Evolutionary conservation across 306 rosid species (phyloP), one percentile per base, ranked within the genome.

Genomic region (Cucumis cinereus): DNA sequence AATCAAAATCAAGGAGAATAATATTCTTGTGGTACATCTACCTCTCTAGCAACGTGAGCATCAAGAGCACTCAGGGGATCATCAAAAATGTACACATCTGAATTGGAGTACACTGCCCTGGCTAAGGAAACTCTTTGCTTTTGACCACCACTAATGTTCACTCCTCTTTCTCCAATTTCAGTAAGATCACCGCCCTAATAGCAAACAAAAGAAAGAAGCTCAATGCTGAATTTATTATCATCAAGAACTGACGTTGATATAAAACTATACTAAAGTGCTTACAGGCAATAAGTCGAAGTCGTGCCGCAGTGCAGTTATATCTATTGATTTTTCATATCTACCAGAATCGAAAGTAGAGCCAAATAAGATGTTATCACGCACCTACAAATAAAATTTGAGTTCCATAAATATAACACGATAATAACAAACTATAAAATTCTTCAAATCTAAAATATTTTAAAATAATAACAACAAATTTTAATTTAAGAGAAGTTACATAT

Each of bases 61-160:
- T 93, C 98, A 55, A 93, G 90, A 85, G 97, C 98, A 70, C 98
- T 93, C 78, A 93, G 85, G 70, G 98, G 98, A 79, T 91, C 98
- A 74, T 93, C 98, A 69, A 93, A 93, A 82, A 91, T 85, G 79
- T 89, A 91, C 12, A 89, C 87, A 74, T 93, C 98, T 0, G 96
- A 89, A 79, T 87, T 75, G 43, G 98, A 93, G 85, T 93, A 93
- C 67, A 88, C 88, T 77, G 96, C 97, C 70, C 97, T 80, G 69
- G 98, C 98, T 88, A 93, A 75, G 61, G 98, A 93, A 80, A 93
- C 93, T 80, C 98, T 91, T 79, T 91, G 97, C 89, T 91, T 93
- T 81, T 93, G 97, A 47, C 98, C 98, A 60, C 98, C 98, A 83
- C 98, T 93, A 54, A 93, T 89, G 77, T 93, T 93, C 59, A 93